A percentile compares a stretch with the other conserved stretches of the same genome.
Conservation (phyloP, 2,329 filamentous ascomycete genomes). For the Ceratocystis lukuohia region DNA sequence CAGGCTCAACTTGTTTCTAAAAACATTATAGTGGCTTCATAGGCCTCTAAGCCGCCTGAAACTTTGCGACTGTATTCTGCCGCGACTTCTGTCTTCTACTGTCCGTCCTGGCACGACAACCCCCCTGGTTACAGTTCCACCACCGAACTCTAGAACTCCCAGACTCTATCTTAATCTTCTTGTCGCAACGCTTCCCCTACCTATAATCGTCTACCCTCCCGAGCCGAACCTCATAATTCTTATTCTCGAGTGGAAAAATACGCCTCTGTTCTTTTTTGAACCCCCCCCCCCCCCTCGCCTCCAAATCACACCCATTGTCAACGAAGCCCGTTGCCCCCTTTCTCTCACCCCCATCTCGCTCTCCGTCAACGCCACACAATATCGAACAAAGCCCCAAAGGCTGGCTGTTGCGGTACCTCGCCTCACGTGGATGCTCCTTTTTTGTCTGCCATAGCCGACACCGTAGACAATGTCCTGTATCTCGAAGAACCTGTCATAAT, state of each 20-base stretch:
- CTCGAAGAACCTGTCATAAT: slow-evolving; percentile 10
- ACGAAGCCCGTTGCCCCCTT: neutral
- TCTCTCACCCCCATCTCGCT: neutral
- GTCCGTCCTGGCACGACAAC: neutral
- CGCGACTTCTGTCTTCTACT: neutral
- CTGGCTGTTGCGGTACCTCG: neutral
- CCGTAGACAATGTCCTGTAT: slow-evolving; percentile 10
- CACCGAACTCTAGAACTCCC: neutral
- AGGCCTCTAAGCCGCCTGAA: neutral
- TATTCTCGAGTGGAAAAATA: neutral
- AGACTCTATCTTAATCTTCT: neutral
- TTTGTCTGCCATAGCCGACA: neutral
- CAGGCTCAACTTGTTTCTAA: neutral
- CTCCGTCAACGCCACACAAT: neutral
- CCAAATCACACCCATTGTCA: neutral
- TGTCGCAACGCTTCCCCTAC: neutral
- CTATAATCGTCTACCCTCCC: neutral
- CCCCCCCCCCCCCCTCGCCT: neutral
- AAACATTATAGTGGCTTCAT: neutral
- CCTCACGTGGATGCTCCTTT: neutral
- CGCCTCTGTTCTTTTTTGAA: neutral
- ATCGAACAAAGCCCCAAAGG: neutral
- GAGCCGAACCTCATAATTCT: neutral
- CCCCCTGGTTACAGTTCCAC: slow-evolving; percentile 6
- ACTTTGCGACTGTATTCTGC: neutral